Conservation (phyloP, 345 rosid genomes). For the Pistacia integerrima region DNA sequence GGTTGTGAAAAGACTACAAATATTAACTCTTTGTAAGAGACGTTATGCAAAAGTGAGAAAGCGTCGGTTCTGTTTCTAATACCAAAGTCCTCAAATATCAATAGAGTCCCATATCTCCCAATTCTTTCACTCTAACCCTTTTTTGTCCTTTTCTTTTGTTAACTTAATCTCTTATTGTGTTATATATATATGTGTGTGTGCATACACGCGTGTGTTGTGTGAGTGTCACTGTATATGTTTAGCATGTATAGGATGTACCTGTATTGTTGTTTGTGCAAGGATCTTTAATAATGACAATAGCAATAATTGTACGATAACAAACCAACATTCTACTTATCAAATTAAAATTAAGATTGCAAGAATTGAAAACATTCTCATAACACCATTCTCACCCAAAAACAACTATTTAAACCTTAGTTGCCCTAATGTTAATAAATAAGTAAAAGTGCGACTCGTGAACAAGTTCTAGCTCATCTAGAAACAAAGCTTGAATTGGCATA, state of each 20-base stretch:
- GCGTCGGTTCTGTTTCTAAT: no score
- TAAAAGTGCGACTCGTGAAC: background rate
- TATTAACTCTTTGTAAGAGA: no score
- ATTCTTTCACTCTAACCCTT: no score
- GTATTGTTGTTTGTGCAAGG: background rate
- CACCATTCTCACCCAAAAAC: background rate
- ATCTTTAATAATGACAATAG: no score
- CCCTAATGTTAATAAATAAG: background rate
- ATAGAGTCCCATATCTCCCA: no score
- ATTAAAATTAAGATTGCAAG: background rate
- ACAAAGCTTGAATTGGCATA: constrained; percentile 5
- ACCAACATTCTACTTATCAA: background rate
- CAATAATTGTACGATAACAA: background rate
- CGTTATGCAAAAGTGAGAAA: no score
- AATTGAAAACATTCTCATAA: background rate
- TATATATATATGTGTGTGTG: no score
- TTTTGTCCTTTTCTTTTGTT: no score
- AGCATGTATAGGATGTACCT: background rate
- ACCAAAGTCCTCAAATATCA: no score
- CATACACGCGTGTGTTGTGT: background rate
- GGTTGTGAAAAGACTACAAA: no score
- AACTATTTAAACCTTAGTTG: background rate
- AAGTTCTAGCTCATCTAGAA: constrained; percentile 12
- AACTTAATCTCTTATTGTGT: no score
- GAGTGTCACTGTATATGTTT: no score